phyloP scores from a whole-genome alignment of 352 stramenopile genomes.

The Pythium dissotocum region DNA sequence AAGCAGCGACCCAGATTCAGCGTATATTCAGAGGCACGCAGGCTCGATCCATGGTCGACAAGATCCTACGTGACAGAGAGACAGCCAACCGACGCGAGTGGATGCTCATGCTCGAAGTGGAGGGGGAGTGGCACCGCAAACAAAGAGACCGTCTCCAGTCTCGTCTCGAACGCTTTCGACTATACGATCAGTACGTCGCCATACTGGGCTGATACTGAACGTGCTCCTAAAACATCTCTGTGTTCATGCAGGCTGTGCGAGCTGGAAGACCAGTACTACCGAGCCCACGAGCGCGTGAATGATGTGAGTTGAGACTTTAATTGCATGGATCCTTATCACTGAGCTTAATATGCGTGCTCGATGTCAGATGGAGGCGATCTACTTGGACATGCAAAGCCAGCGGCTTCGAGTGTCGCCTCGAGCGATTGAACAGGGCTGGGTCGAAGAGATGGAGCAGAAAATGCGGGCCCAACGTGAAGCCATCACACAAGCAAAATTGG shows the following conservation, averaged over 20 bases:
- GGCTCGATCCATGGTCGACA: slow-evolving; percentile 35
- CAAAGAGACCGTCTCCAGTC: slow-evolving; percentile 60
- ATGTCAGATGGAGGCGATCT: slow-evolving; percentile 73
- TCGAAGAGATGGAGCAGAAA: slow-evolving; percentile 82
- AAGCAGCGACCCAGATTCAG: slow-evolving; percentile 56
- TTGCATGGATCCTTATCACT: not conserved
- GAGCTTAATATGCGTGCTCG: not conserved
- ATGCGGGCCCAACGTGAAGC: slow-evolving; percentile 54
- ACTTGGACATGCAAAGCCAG: slow-evolving; percentile 80
- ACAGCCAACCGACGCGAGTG: slow-evolving; percentile 63
- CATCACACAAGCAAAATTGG: slow-evolving; percentile 65
- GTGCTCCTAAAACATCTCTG: not conserved
- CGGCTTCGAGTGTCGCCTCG: slow-evolving; percentile 68
- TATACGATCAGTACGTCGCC: slow-evolving; percentile 49
- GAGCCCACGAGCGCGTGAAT: slow-evolving; percentile 55
- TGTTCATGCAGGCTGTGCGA: slow-evolving; percentile 44
- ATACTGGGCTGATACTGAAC: not conserved
- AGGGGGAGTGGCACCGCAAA: slow-evolving; percentile 64
- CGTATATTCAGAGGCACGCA: slow-evolving; percentile 67
- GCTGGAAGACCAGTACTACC: slow-evolving; percentile 68
- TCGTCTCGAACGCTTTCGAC: slow-evolving; percentile 53
- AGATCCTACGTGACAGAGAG: slow-evolving; percentile 57
- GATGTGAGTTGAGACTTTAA: slow-evolving; percentile 42
- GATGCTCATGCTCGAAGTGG: slow-evolving; percentile 66
- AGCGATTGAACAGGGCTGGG: slow-evolving; percentile 79